Percentiles rank a stretch among this genome's conserved stretches.
phyloP scores from a whole-genome alignment of 2,329 filamentous ascomycete species.

The Aspergillus quadrilineatus region DNA sequence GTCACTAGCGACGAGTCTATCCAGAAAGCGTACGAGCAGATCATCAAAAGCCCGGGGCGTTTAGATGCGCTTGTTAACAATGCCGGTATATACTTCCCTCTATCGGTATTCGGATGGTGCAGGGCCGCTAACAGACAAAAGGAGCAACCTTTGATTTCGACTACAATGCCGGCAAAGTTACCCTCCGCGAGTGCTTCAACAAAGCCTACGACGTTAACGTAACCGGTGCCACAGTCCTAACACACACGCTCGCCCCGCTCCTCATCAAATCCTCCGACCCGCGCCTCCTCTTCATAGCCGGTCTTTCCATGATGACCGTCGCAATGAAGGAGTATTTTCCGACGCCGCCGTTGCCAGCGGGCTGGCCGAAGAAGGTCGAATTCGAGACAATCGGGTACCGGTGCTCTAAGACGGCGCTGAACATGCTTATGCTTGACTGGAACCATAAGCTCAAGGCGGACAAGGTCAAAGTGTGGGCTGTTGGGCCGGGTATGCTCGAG shows the following conservation, averaged over 20 bases:
- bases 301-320: conserved; percentile 37
- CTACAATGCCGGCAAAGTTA: conserved; percentile 29
- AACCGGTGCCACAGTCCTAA: conserved; percentile 47
- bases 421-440: conserved; percentile 51
- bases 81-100: conserved; percentile 41
- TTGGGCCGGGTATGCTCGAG: conserved; percentile 51
- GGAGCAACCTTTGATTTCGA: conserved; percentile 26
- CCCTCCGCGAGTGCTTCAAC: conserved; percentile 46
- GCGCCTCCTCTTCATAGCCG: conserved; percentile 50
- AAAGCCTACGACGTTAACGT: conserved; percentile 49
- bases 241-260: conserved; percentile 27
- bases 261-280: conserved; percentile 47
- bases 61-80: conserved; percentile 60
- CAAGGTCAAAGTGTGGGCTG: conserved; percentile 50
- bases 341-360: conserved; percentile 21
- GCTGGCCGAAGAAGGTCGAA: conserved; percentile 43
- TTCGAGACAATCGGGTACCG: conserved; percentile 36
- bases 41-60: not conserved
- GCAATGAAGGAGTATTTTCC: conserved; percentile 8
- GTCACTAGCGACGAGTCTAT: too few species aligned
- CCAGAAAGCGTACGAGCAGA: too few species aligned
- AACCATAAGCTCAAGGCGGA: conserved; percentile 45
- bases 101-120: too few species aligned
- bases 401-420: conserved; percentile 45
- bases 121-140: not conserved